Percentiles rank a stretch among this genome's conserved stretches.
Conservation (phyloP, 495 filamentous ascomycete genomes). For the Neurospora sp. region DNA sequence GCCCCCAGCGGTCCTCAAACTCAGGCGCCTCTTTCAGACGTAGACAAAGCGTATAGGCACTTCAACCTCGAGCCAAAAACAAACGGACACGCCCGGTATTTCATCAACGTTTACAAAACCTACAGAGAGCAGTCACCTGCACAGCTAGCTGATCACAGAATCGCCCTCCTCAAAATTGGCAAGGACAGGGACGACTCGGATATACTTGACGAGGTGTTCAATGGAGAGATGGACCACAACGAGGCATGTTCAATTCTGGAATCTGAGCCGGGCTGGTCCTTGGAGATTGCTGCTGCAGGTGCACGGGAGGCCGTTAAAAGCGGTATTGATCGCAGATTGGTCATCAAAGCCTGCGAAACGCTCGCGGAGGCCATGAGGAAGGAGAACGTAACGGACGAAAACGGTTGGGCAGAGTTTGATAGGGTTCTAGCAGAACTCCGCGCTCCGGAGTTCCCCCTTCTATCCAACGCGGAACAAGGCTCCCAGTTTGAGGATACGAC, state of each 20-base stretch:
- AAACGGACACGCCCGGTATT: conserved; percentile 1
- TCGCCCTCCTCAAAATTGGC: conserved; percentile 15
- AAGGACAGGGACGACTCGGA: conserved; percentile 8
- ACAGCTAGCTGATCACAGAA: conserved; percentile 13
- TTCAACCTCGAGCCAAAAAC: conserved; percentile 6
- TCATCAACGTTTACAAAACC: conserved; percentile 14
- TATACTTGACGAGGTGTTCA: conserved; percentile 10
- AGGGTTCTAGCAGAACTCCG: background rate
- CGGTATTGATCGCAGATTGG: background rate
- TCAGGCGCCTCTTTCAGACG: background rate
- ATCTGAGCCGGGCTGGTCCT: conserved; percentile 5
- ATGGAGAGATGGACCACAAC: conserved; percentile 1
- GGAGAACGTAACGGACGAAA: background rate
- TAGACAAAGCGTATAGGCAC: conserved; percentile 12
- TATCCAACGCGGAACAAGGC: background rate
- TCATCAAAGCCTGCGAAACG: background rate
- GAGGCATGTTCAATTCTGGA: conserved; percentile 15
- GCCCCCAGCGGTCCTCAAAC: conserved; percentile 1
- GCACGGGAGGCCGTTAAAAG: background rate
- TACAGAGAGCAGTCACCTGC: conserved; percentile 13
- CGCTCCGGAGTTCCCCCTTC: background rate
- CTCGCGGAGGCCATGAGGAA: background rate
- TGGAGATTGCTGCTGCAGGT: conserved; percentile 14
- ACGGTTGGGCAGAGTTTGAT: background rate
- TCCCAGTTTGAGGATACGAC: background rate